phyloP scores from a whole-genome alignment of 73 alveolate species.

The Breviolum minutum region DNA sequence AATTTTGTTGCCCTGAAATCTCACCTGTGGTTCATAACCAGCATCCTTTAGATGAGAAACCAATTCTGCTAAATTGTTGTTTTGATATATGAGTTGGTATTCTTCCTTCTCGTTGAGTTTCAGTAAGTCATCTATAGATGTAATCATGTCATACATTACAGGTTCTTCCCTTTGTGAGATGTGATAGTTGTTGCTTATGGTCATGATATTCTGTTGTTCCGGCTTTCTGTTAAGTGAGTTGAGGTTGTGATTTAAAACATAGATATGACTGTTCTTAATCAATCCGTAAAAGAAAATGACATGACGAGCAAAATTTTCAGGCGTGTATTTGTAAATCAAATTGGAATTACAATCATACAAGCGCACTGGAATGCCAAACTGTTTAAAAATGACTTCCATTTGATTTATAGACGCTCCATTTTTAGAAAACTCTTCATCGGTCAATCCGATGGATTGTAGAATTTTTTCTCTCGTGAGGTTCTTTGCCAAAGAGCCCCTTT shows the following conservation, averaged over 20 bases:
- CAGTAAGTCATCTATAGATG: slow-evolving; percentile 24
- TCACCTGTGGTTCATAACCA: slow-evolving; percentile 50
- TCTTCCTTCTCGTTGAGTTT: slow-evolving; percentile 29
- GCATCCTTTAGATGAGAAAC: slow-evolving; percentile 13
- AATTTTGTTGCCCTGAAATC: slow-evolving; percentile 8
- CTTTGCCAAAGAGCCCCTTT: slow-evolving; percentile 31
- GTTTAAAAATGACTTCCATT: slow-evolving; percentile 9
- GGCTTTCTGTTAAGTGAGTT: not conserved
- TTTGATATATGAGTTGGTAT: not conserved
- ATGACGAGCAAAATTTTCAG: not conserved
- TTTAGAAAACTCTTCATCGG: slow-evolving; percentile 36
- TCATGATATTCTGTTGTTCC: not conserved
- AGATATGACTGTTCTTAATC: slow-evolving; percentile 32
- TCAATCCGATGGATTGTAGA: not conserved
- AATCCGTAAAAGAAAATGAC: slow-evolving; percentile 22
- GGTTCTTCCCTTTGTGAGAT: not conserved
- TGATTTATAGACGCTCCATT: slow-evolving; percentile 49
- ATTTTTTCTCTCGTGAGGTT: slow-evolving; percentile 9
- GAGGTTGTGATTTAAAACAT: not conserved
- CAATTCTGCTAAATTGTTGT: slow-evolving; percentile 14
- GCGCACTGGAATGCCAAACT: slow-evolving; percentile 27
- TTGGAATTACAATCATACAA: slow-evolving; percentile 15
- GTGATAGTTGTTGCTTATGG: not conserved
- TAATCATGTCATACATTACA: not conserved
- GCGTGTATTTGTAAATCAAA: slow-evolving; percentile 18